Evolutionary conservation across 2,329 filamentous ascomycete species (phyloP).

Genomic region (Exophiala xenobiotica): DNA sequence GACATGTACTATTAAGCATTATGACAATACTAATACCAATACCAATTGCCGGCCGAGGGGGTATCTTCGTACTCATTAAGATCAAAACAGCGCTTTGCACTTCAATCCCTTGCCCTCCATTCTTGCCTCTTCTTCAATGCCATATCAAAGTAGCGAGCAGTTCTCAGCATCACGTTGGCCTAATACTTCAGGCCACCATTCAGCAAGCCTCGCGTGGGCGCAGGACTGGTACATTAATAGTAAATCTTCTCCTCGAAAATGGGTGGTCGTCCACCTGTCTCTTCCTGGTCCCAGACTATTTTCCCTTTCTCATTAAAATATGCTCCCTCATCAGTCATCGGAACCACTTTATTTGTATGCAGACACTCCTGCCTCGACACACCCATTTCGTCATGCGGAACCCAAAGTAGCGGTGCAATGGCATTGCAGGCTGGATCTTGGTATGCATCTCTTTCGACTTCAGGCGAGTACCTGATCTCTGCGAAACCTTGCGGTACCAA

Average conservation of each 20-base stretch:
- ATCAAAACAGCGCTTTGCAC: no score
- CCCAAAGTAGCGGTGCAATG: slow-evolving; percentile 72
- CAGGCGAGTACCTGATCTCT: slow-evolving; percentile 59
- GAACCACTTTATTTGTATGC: slow-evolving; percentile 68
- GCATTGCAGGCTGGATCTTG: slow-evolving; percentile 68
- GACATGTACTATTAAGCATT: background rate
- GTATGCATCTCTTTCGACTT: slow-evolving; percentile 68
- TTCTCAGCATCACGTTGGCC: no score
- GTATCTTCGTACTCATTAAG: no score
- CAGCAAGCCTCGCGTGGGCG: no score
- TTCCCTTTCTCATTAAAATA: slow-evolving; percentile 69
- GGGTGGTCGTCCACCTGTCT: slow-evolving; percentile 51
- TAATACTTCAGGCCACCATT: no score
- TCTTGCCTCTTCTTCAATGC: no score
- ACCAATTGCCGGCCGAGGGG: no score
- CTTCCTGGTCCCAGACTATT: slow-evolving; percentile 58
- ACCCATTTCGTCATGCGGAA: slow-evolving; percentile 71
- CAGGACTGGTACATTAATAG: no score
- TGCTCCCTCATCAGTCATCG: slow-evolving; percentile 78
- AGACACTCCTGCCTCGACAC: slow-evolving; percentile 74
- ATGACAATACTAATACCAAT: no score
- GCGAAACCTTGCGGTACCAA: slow-evolving; percentile 62
- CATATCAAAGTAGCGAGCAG: no score
- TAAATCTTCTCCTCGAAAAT: slow-evolving; percentile 59
- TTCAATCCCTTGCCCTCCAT: no score